These are phyloP conservation scores for Dactylellina sp. DNA, from an alignment of 2,329 filamentous ascomycete genomes.

Conservation along the genomic window DNA sequence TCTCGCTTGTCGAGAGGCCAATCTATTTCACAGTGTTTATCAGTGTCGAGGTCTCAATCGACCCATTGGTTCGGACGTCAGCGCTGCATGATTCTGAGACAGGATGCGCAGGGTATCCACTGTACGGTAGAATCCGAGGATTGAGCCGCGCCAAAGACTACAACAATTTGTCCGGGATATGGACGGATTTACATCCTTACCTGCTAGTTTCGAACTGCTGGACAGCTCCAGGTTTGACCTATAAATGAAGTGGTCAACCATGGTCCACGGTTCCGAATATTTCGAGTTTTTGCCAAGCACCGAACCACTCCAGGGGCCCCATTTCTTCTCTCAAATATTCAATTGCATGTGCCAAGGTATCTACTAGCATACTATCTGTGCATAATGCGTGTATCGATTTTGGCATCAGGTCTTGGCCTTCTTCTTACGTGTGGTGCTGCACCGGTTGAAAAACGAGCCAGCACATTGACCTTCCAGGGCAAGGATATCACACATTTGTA, in stretches of 20 bases:
- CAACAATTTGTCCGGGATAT: constrained; percentile 40
- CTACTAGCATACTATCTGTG: neutral
- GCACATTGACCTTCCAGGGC: constrained; percentile 27
- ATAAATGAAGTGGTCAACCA: constrained; percentile 14
- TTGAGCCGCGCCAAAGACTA: neutral
- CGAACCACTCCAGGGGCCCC: neutral
- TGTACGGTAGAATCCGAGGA: constrained; percentile 16
- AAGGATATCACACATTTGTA: constrained; percentile 47
- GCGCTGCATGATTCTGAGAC: neutral
- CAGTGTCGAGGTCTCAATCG: too few relatives aligned
- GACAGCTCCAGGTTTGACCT: neutral
- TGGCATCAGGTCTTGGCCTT: constrained; percentile 8
- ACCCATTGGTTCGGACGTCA: neutral
- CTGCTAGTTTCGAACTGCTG: neutral
- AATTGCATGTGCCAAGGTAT: too few relatives aligned
- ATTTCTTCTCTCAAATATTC: neutral
- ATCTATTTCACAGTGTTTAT: too few relatives aligned
- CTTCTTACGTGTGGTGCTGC: constrained; percentile 14
- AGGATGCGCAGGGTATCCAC: neutral
- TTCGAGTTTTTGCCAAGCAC: neutral
- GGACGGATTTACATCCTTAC: constrained; percentile 33
- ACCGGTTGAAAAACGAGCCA: constrained; percentile 18
- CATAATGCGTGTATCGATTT: constrained; percentile 32
- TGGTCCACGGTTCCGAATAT: neutral
- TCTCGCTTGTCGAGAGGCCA: neutral